Percentiles rank a stretch among this genome's conserved stretches.
Conservation (phyloP, 148 eudicot species). For the Camellia granthamiana region DNA sequence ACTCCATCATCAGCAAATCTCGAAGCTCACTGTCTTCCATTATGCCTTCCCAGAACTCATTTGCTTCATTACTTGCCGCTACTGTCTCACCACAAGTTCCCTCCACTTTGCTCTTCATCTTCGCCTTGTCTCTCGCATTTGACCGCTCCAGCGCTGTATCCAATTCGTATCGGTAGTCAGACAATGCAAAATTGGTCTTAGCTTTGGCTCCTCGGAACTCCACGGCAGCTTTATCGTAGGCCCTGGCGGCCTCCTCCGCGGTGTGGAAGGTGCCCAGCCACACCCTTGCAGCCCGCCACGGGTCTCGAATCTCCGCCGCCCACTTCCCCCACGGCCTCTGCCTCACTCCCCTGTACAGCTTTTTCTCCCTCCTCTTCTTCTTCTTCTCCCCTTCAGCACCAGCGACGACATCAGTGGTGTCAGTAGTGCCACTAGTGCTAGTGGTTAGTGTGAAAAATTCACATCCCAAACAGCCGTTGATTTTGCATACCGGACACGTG, state of each 20-base stretch:
- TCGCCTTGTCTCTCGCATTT: no score
- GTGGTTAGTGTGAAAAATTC: constrained; percentile 17
- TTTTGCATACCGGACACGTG: constrained; percentile 21
- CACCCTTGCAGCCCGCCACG: constrained; percentile 35
- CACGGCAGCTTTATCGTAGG: constrained; percentile 52
- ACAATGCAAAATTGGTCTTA: constrained; percentile 47
- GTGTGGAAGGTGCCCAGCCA: constrained; percentile 66
- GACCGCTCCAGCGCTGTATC: no score
- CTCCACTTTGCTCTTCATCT: no score
- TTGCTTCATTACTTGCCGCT: no score
- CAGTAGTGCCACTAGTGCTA: neutral
- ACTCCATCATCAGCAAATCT: no score
- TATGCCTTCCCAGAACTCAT: no score
- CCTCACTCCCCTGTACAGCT: constrained; percentile 56
- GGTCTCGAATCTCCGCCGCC: constrained; percentile 66
- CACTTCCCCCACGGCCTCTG: constrained; percentile 74
- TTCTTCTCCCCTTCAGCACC: constrained; percentile 11
- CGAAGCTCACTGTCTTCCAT: no score
- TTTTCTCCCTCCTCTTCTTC: constrained; percentile 31
- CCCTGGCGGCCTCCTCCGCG: constrained; percentile 57
- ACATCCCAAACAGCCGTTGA: constrained; percentile 33
- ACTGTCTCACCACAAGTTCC: no score
- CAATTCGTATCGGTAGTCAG: constrained; percentile 23
- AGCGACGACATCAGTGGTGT: no score
- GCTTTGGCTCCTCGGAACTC: constrained; percentile 52